Base-by-base conservation (phyloP, 2,329 filamentous ascomycete genomes). In the Stemphylium lycopersici region DNA sequence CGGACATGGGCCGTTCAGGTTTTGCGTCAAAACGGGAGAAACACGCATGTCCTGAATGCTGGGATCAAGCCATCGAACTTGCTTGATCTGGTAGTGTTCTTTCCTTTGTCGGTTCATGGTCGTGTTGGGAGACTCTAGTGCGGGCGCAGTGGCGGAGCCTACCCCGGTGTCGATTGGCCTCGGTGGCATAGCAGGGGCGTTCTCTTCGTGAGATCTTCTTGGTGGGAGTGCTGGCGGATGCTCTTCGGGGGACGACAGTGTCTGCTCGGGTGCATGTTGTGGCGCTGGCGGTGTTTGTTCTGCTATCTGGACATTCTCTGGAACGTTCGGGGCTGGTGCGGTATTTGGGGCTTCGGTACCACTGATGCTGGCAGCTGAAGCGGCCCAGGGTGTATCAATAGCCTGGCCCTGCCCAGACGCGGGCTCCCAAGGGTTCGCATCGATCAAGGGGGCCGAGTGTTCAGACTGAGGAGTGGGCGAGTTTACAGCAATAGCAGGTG, bases 11-110 rank as follows among this genome's bases (percentile, higher is more conserved):
- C 95, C 95, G 67, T 99, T 99, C 52, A 88, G 86, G 65, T 97
- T 98, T 70, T 99, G 93, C 3, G 96, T 87, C 36, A 98, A 79
- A 51, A 98, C 91, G 0, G 95, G 93, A 0, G 91, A 93, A n/a
- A 84, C 83, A 38, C 91, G 83, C 33, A 90, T 85, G n/a, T 83
- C 81, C 1, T 80, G 72, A 0, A 82, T 80, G 10, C 72, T 83
- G 2, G 80, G 76, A 71, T 97, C 91, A 55, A 87, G 81, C 93
- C 93, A 98, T 56, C 85, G 87, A 58, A 98, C 88, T 56, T 93
- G 92, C 71, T 96, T 96, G 72, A 98, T 93, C 51, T 92, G 89
- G 67, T 99, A 98, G 0, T 91, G 95, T 74, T 97, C 92, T 52
- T 80, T 81, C 56, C 82, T 76, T 61, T 86, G 81, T 49, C 70